Percentiles rank a stretch among this genome's conserved stretches.
These are phyloP conservation scores for Candida dajiaensis DNA, from an alignment of 805 yeast species.

Conservation along the genomic window DNA sequence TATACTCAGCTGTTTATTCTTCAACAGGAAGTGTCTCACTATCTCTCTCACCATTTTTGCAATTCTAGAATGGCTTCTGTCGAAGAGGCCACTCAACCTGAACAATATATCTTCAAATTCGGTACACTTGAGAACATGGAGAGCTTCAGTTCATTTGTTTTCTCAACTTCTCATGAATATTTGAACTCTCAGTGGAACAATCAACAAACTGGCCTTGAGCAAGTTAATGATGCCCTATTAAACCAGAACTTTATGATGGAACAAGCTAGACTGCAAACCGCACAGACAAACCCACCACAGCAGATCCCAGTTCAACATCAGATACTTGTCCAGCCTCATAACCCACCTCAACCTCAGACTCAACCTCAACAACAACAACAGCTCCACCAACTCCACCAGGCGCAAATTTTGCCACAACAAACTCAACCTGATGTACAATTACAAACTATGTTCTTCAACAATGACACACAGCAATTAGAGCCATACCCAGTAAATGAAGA, in stretches of 20 bases:
- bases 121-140: not conserved
- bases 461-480: not conserved
- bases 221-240: not conserved
- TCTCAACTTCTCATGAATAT: not conserved
- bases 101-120: not conserved
- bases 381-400: not conserved
- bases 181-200: slow-evolving; percentile 7
- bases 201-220: not conserved
- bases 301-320: not conserved
- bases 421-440: not conserved
- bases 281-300: not conserved
- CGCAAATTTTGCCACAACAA: not conserved
- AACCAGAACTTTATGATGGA: not conserved
- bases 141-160: not conserved
- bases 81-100: slow-evolving; percentile 5
- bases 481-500: not conserved
- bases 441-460: not conserved
- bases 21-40: not conserved
- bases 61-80: slow-evolving; percentile 4
- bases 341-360: not conserved
- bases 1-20: not conserved
- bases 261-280: not conserved
- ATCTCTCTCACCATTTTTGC: not conserved
- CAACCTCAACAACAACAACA: not conserved
- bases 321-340: not conserved